Evolutionary conservation across 2,329 filamentous ascomycete species (phyloP), one percentile per base, ranked within the genome.

Genomic region (Paracamarosporium sp.): DNA sequence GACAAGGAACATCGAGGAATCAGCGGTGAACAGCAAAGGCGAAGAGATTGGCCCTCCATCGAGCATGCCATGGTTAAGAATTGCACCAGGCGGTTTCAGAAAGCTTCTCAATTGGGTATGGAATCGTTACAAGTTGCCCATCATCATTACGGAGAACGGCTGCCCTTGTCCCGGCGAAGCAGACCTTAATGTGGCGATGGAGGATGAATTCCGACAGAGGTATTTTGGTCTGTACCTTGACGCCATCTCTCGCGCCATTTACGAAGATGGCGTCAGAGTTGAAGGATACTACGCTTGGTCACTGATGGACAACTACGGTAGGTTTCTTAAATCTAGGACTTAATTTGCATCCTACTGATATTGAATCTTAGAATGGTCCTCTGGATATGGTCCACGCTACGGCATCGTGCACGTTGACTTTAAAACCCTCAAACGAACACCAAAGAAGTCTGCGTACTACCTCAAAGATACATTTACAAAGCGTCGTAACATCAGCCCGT

Each of bases 31-130:
- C 31, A 50, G 36, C 24, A 12, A 24, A n/a, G 33, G 47, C 12
- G 20, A 20, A 15, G 33, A 28, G 7, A 27, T 50, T 13, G 33
- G 20, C 13, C 33, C 22, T 5, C 15, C 28, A 13, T 40, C 24
- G 6, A 13, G 30, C 33, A 76, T 74, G 1, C 68, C 70, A 30
- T 50, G 25, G 50, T 20, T 53, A 4, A n/a, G 50, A 7, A n/a
- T 41, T n/a, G 25, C 50, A 5, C 36, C 24, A 17, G 13, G 24
- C 2, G 15, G 20, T 11, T 53, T 44, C 27, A 24, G 20, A 13
- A 43, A 53, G 38, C 50, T 43, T 2, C 25, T 50, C 7, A 17
- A 27, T 28, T 40, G 22, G 47, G 22, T 50, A 40, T 50, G 25
- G 33, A 28, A 40, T 5, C 33, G 36, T 11, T 38, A 50, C 17